Conservation (phyloP, 2,329 filamentous ascomycete genomes). For the Verticillium klebahnii region DNA sequence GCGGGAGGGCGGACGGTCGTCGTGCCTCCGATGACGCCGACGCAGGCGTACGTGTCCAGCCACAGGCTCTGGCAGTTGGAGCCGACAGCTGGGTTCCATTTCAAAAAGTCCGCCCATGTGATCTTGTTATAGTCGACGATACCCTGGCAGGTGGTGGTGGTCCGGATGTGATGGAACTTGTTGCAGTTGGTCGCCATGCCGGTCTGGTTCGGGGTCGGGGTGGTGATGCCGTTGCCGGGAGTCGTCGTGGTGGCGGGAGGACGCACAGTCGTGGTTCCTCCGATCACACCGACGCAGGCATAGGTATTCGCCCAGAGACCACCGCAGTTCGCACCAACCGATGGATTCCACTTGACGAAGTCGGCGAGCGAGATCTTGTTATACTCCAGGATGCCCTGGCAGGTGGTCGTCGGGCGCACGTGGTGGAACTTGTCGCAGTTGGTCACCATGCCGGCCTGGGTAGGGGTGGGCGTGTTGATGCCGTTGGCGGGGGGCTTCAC, state of each 20-base stretch:
- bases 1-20: background rate
- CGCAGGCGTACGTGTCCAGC: slow-evolving; percentile 9
- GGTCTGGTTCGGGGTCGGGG: slow-evolving; percentile 22
- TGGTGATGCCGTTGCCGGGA: slow-evolving; percentile 17
- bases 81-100: slow-evolving; percentile 13
- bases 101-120: slow-evolving; percentile 7
- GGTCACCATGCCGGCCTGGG: slow-evolving; percentile 12
- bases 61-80: slow-evolving; percentile 10
- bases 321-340: slow-evolving; percentile 5
- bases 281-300: slow-evolving; percentile 3
- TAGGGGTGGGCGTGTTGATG: slow-evolving; percentile 9
- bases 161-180: too few relatives aligned
- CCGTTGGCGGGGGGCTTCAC: background rate
- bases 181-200: too few relatives aligned
- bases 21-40: background rate
- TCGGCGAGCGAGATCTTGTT: slow-evolving; percentile 6
- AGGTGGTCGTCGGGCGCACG: slow-evolving; percentile 6
- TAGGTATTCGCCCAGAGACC: slow-evolving; percentile 4
- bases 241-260: slow-evolving; percentile 6
- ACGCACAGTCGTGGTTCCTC: background rate
- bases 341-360: slow-evolving; percentile 5
- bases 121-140: slow-evolving; percentile 2
- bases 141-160: too few relatives aligned
- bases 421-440: slow-evolving; percentile 16
- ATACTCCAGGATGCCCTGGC: too few relatives aligned